Conservation (phyloP, 257 asterid genomes). For the Parsonsia alboflavescens region DNA sequence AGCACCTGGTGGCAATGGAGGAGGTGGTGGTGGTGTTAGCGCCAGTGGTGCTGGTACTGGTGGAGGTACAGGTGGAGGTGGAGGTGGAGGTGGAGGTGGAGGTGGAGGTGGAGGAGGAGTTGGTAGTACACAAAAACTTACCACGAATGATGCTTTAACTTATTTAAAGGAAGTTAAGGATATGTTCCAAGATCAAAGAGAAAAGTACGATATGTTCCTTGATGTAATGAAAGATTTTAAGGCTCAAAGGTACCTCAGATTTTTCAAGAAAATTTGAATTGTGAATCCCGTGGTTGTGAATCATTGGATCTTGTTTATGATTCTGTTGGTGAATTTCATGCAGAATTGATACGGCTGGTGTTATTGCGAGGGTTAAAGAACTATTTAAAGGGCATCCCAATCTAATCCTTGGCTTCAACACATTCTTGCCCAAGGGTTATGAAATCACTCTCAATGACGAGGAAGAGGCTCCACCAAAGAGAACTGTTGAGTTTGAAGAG, state of each 20-base stretch:
- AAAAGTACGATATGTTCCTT: conserved; percentile 89
- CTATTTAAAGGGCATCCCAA: conserved; percentile 89
- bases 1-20: conserved; percentile 38
- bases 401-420: conserved; percentile 90
- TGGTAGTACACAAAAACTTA: conserved; percentile 67
- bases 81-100: conserved; percentile 35
- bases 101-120: conserved; percentile 36
- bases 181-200: conserved; percentile 90
- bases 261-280: conserved; percentile 5
- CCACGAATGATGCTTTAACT: conserved; percentile 85
- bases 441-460: conserved; percentile 87
- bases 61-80: conserved; percentile 20
- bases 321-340: conserved; percentile 21
- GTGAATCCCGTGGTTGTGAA: background rate
- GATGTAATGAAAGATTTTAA: conserved; percentile 97
- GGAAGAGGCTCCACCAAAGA: conserved; percentile 84
- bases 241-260: conserved; percentile 73
- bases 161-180: conserved; percentile 97
- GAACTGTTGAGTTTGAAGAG: conserved; percentile 91
- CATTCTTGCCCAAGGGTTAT: conserved; percentile 96
- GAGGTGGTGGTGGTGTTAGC: conserved; percentile 17
- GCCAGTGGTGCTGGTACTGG: no score
- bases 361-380: conserved; percentile 88
- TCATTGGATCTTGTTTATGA: conserved; percentile 9
- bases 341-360: conserved; percentile 95